These are phyloP conservation scores for Pythium utonaiense DNA, from an alignment of 352 stramenopile species.

Conservation along the genomic window DNA sequence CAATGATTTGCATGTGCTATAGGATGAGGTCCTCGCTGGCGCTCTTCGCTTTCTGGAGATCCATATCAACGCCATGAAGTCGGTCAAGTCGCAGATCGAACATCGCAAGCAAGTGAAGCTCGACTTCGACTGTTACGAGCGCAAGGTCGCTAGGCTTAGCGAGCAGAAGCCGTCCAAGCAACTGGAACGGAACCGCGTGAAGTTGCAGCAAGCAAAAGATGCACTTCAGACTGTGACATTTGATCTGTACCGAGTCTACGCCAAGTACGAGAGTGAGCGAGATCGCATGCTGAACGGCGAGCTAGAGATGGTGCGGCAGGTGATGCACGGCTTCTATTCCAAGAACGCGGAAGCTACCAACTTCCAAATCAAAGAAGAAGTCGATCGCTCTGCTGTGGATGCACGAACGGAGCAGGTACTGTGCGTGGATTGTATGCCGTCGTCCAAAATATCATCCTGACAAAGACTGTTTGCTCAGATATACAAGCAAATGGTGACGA, in stretches of 20 bases:
- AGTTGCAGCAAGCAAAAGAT: slow-evolving; percentile 40
- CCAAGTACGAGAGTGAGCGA: slow-evolving; percentile 74
- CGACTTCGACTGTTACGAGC: slow-evolving; percentile 67
- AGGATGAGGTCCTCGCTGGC: slow-evolving; percentile 61
- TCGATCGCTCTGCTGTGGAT: slow-evolving; percentile 47
- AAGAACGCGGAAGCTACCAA: slow-evolving; percentile 69
- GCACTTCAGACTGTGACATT: slow-evolving; percentile 51
- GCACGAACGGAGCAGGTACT: slow-evolving; percentile 40
- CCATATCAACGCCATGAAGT: slow-evolving; percentile 77
- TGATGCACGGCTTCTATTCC: slow-evolving; percentile 76
- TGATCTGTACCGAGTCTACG: slow-evolving; percentile 69
- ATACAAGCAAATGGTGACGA: slow-evolving; percentile 57
- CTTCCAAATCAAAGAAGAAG: slow-evolving; percentile 54
- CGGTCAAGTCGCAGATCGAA: slow-evolving; percentile 64
- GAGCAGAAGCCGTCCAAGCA: slow-evolving; percentile 24
- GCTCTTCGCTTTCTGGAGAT: slow-evolving; percentile 68
- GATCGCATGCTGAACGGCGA: slow-evolving; percentile 77
- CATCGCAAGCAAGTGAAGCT: slow-evolving; percentile 64
- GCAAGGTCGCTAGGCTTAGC: slow-evolving; percentile 42
- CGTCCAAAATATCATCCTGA: neutral
- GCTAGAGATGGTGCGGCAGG: slow-evolving; percentile 75
- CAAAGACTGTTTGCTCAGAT: slow-evolving; percentile 19
- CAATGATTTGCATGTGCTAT: neutral
- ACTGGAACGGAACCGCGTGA: slow-evolving; percentile 58
- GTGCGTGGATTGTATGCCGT: neutral